Evolutionary conservation across 2,329 filamentous ascomycete genomes (phyloP), one percentile per base, ranked within the genome.

Genomic region (Colletotrichum sublineola): DNA sequence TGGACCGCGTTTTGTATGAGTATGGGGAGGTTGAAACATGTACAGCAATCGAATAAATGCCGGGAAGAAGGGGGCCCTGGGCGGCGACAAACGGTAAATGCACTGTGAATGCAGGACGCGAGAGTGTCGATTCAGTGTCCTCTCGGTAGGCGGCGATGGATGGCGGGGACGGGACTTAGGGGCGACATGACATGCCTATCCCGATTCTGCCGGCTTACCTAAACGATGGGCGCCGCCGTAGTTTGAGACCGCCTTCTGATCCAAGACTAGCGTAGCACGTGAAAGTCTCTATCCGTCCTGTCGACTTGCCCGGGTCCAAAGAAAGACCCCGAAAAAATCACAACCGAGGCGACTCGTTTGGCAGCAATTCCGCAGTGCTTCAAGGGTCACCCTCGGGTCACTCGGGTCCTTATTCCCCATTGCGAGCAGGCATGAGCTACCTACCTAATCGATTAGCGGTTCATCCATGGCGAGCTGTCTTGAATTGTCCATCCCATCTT

Each of bases 91-190:
- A 33, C 0, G 12, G 50, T 8, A 42, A 38, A 18, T 40, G n/a
- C 44, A 48, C 46, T 31, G 53, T 42, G n/a, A 46, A 70, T 65
- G 57, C 44, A 8, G 57, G 66, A 64, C 67, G 66, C 55, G 48
- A 69, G 42, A 33, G 20, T 20, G 50, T 64, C 38, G 44, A 60
- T 42, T 72, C 66, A 48, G 66, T 70, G 66, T 65, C 70, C 66
- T 64, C 58, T 73, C 66, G 70, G 56, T 31, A 73, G 61, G 40
- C 70, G 70, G 66, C 67, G 62, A 73, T 63, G 46, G 67, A 71
- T 40, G 46, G 63, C 68, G 68, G 62, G 68, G 62, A 67, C 42
- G 62, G 68, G 62, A 67, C 42, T 62, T 73, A 55, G 56, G 52
- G 38, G 63, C 52, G 53, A 58, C 61, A 48, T 50, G 46, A 50